Conservation (phyloP, 208 protist genomes). For the Leishmania gerbilli region DNA sequence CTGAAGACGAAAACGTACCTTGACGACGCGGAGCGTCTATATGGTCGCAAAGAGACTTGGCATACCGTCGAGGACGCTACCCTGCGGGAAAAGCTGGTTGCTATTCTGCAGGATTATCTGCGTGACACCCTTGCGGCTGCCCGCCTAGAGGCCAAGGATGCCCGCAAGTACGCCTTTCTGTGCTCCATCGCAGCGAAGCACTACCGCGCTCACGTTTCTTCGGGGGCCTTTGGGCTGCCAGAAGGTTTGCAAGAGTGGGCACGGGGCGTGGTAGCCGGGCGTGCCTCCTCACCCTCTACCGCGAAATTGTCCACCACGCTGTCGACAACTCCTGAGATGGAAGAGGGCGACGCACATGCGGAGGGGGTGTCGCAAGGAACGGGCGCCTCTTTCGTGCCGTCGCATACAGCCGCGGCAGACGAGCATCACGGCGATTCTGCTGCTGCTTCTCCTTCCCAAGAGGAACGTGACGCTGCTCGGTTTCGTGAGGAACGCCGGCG, state of each 20-base stretch:
- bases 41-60: slow-evolving; percentile 89
- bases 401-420: not conserved
- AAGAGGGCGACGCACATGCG: not conserved
- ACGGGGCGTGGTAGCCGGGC: slow-evolving; percentile 22
- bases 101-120: slow-evolving; percentile 82
- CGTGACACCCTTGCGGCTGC: slow-evolving; percentile 69
- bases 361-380: not conserved
- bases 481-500: slow-evolving; percentile 48
- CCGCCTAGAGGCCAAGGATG: slow-evolving; percentile 61
- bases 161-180: slow-evolving; percentile 63
- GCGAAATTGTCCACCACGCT: not conserved
- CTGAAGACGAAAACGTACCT: slow-evolving; percentile 77
- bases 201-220: slow-evolving; percentile 64
- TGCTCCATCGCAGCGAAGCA: slow-evolving; percentile 56
- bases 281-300: not conserved
- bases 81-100: slow-evolving; percentile 74
- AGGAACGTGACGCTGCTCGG: slow-evolving; percentile 21
- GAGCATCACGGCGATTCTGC: not conserved
- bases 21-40: slow-evolving; percentile 89
- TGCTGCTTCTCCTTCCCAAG: not conserved
- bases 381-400: not conserved
- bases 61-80: slow-evolving; percentile 53
- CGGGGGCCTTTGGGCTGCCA: slow-evolving; percentile 49
- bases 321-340: not conserved
- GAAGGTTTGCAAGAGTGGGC: slow-evolving; percentile 56